Evolutionary conservation across 345 rosid genomes (phyloP), one percentile per base, ranked within the genome.

Genomic region (Aethionema arabicum): DNA sequence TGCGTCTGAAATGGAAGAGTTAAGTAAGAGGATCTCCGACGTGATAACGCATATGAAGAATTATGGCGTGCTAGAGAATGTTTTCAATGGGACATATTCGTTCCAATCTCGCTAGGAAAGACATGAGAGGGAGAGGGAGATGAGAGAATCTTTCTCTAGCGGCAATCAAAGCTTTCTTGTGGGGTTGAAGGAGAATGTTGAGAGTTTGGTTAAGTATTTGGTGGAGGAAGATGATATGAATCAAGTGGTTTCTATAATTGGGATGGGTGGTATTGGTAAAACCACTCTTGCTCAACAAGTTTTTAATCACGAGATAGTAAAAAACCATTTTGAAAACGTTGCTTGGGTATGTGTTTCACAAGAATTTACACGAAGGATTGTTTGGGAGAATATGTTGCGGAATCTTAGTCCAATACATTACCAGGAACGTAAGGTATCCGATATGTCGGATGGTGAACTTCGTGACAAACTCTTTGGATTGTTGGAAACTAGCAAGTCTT

Each of bases 231-330:
- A 38, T 3, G 32, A 63, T 3, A 40, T 40, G n/a, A n/a, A n/a
- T 15, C 38, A 48, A 6, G 66, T 69, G 30, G 67, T 79, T 21
- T 60, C 72, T 0, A 69, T 82, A 6, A 68, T 63, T 3, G 87
- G 87, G 4, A 79, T 79, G 80, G 79, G 79, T 0, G 84, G 84
- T 5, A 56, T 74, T 8, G 81, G 84, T 3, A 80, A 75, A 54
- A 80, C 82, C 4, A 32, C 84, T 11, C 64, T 80, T 0, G 82
- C 81, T 1, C 72, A 7, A 33, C 63, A 67, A 21, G 15, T 80
- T 0, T 30, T 67, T 16, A 30, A 61, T 13, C 67, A 54, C 33
- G n/a, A n/a, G n/a, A n/a, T n/a, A n/a, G n/a, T n/a, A n/a, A n/a
- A n/a, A n/a, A n/a, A n/a, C n/a, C n/a, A n/a, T n/a, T n/a, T n/a